Evolutionary conservation across 768 basidiomycete species (phyloP).

Genomic region (Arthromyces matolae): DNA sequence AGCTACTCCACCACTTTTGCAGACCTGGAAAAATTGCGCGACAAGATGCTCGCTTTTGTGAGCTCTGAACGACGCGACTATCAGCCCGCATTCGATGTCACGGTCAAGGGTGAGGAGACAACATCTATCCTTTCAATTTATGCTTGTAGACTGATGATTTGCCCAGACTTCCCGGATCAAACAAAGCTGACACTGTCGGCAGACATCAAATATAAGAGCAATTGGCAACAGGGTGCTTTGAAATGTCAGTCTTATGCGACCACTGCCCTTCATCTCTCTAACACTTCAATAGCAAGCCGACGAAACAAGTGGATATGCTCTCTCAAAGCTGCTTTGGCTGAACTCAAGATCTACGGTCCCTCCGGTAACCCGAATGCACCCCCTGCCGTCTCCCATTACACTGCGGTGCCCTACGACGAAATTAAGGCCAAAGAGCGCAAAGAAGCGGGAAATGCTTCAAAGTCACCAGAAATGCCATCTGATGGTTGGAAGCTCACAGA

Average conservation of each 20-base stretch:
- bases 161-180: conserved; percentile 73
- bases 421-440: conserved; percentile 41
- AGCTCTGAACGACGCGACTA: conserved; percentile 71
- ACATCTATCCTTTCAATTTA: background rate
- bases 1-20: conserved; percentile 75
- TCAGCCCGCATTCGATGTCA: conserved; percentile 69
- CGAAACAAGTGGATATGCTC: conserved; percentile 93
- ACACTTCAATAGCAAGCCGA: conserved; percentile 50
- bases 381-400: conserved; percentile 57
- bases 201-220: conserved; percentile 87
- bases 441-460: conserved; percentile 23
- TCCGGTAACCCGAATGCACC: conserved; percentile 51
- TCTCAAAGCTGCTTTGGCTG: conserved; percentile 66
- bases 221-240: conserved; percentile 74
- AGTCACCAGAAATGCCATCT: conserved; percentile 24
- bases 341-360: conserved; percentile 69
- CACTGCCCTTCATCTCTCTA: conserved; percentile 1
- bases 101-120: conserved; percentile 48
- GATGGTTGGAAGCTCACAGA: conserved; percentile 53
- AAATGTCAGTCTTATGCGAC: conserved; percentile 44
- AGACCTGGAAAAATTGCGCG: conserved; percentile 71
- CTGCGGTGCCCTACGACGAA: conserved; percentile 70
- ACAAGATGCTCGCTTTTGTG: conserved; percentile 78
- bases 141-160: conserved; percentile 1
- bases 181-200: conserved; percentile 71